These are phyloP conservation scores for Colletotrichum sp. DNA, from an alignment of 2,329 filamentous ascomycete species.

Conservation along the genomic window DNA sequence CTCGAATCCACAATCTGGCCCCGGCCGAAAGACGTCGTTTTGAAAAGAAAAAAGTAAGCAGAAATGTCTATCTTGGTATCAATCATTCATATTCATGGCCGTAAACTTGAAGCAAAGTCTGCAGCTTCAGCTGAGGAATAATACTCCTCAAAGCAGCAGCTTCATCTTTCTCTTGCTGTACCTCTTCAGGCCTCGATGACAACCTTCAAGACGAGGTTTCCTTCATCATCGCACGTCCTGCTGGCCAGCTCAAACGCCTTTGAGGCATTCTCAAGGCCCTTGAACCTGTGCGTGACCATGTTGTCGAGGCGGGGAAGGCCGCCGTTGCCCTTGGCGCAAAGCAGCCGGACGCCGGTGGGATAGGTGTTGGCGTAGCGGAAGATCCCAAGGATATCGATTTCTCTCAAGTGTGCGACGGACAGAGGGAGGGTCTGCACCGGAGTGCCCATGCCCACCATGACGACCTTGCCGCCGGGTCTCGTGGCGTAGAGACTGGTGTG, in stretches of 20 bases:
- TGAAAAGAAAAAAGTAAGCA: neutral
- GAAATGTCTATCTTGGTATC: constrained; percentile 2
- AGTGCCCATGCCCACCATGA: constrained; percentile 82
- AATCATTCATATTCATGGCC: neutral
- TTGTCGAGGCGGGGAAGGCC: constrained; percentile 68
- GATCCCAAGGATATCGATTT: constrained; percentile 80
- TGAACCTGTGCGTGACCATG: constrained; percentile 76
- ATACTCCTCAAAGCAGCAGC: neutral
- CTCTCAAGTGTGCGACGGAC: constrained; percentile 73
- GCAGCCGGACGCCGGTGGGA: constrained; percentile 68
- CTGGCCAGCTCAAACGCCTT: constrained; percentile 74
- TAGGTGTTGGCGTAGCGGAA: constrained; percentile 80
- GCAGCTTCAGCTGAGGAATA: neutral
- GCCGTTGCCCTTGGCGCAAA: constrained; percentile 51
- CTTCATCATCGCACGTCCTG: constrained; percentile 69
- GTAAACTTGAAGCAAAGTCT: neutral
- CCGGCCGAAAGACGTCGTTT: neutral
- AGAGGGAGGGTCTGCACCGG: constrained; percentile 78
- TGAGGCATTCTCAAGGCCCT: constrained; percentile 65
- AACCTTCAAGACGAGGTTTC: constrained; percentile 75
- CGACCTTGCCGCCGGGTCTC: constrained; percentile 71
- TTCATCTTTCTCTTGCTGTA: neutral
- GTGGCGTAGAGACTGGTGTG: constrained; percentile 78
- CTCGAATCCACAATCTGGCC: neutral
- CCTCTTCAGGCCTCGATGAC: constrained; percentile 59